Base-by-base conservation (phyloP, 352 stramenopile genomes). In the Poterioochromonas sp. region DNA sequence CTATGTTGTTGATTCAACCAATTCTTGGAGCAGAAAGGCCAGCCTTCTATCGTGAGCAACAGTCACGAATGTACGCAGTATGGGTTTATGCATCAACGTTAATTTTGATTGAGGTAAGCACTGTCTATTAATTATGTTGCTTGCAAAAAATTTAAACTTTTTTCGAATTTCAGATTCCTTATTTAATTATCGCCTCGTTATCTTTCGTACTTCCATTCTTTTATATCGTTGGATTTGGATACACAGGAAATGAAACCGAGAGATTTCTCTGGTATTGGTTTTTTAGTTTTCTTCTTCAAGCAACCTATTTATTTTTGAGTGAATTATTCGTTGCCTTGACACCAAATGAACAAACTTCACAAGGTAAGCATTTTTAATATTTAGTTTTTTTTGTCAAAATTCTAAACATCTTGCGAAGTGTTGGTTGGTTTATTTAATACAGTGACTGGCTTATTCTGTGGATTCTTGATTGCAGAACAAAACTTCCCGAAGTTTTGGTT, bases 31-130 rank as follows among this genome's bases (percentile, higher is more conserved):
- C 87, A 62, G 88, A 96, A 68, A 86, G 91, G 49, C 88, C 89
- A 44, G 87, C 90, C 60, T 96, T 92, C 82, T 97, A 97, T 85
- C 85, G 92, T 3, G 92, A 97, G 80, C 90, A 92, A 37, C 86
- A 88, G 22, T 86, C 90, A n/a, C 80, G 92, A 80, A 96, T 93
- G 77, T 97, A 97, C 79, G 86, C 89, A 32, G 81, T 88, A 39
- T 76, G 87, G 0, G 89, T 90, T 79, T 92, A 96, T 60, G 85
- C 84, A 51, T 68, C 92, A 5, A 87, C 87, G 11, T 90, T 86
- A 64, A 90, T 87, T 15, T 40, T 97, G 41, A 85, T 85, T 0
- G 91, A 96, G 84, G 29, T 64, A 26, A 15, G n/a, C n/a, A n/a
- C n/a, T n/a, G n/a, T n/a, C n/a, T n/a, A n/a, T n/a, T n/a, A n/a